Base-by-base conservation (phyloP, 495 filamentous ascomycete species). In the Podospora pseudopauciseta region DNA sequence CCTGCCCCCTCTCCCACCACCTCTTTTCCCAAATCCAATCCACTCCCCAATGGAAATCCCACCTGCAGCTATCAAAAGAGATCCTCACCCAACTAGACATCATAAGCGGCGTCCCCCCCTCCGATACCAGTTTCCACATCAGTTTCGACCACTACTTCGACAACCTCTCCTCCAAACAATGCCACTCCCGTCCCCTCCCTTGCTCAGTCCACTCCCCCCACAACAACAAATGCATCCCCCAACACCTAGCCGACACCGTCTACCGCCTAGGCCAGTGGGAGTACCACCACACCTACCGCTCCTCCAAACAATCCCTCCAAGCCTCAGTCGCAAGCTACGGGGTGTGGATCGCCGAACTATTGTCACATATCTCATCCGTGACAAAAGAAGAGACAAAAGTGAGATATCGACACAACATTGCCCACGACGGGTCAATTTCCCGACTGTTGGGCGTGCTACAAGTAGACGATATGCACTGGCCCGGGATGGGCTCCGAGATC, bases 91-190 rank as follows among this genome's bases (percentile, higher is more conserved):
- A 71, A 1, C 82, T 91, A 4, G 88, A 92, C 71, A 68, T 72
- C 32, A 82, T 91, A 65, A 88, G 86, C 1, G 88, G 88, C 9
- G 82, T 91, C 16, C 68, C 80, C 34, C 74, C 84, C 2, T 76
- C 71, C 54, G 85, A 87, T 68, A 71, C 74, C 0, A 84, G 83
- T 32, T 92, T 88, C 81, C 88, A 90, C 69, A 79, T 73, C 27
- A 85, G 80, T 67, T 87, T 86, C 65, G 90, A 92, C 74, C 89
- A 91, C 75, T 92, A 91, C 75, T 91, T 86, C 73, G 90, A 92
- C 73, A 91, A 90, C 64, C 82, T 92, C 23, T 89, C 87, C 6
- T 85, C 89, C 2, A 83, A 89, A 6, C 86, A 89, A 64, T 92
- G 90, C 70, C 88, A 91, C 65, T 72, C 70, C 34, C 87, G 88